phyloP scores from a whole-genome alignment of 1,284 basidiomycete genomes.

The Boletellus deceptivus region DNA sequence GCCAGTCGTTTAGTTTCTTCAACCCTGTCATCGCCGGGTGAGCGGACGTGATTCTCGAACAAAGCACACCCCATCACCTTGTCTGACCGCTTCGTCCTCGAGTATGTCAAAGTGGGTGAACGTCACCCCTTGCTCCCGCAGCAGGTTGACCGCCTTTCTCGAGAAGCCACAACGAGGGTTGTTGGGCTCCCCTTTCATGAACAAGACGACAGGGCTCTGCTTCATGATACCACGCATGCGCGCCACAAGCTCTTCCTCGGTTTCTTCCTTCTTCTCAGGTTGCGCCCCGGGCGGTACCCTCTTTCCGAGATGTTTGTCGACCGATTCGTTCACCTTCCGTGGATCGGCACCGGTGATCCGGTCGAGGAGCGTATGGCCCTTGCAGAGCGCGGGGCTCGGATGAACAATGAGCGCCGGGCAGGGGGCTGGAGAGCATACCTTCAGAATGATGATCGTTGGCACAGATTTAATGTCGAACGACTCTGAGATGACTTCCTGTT shows the following conservation, averaged over 20 bases:
- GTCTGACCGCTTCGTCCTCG: conserved; percentile 66
- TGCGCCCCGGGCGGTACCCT: conserved; percentile 26
- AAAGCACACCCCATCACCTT: conserved; percentile 39
- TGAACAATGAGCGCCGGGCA: background rate
- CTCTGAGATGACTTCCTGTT: conserved; percentile 85
- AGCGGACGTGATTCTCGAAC: conserved; percentile 41
- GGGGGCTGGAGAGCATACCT: conserved; percentile 46
- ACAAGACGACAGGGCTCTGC: conserved; percentile 76
- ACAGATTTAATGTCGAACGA: conserved; percentile 93
- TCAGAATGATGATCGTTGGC: conserved; percentile 82
- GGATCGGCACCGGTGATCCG: conserved; percentile 86
- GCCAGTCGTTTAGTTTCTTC: conserved; percentile 83
- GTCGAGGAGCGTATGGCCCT: conserved; percentile 90
- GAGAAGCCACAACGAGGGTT: conserved; percentile 93
- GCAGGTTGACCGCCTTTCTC: conserved; percentile 78
- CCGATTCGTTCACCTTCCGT: conserved; percentile 58
- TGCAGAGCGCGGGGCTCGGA: conserved; percentile 5
- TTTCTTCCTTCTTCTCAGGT: conserved; percentile 47
- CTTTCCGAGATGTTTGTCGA: conserved; percentile 53
- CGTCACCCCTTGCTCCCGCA: conserved; percentile 79
- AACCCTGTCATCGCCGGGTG: conserved; percentile 52
- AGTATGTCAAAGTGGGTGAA: conserved; percentile 89
- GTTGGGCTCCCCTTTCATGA: conserved; percentile 95
- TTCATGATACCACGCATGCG: conserved; percentile 71
- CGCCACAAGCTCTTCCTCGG: conserved; percentile 61